Evolutionary conservation across 176 grass and related monocot species (phyloP).

Genomic region (Carex parvula): DNA sequence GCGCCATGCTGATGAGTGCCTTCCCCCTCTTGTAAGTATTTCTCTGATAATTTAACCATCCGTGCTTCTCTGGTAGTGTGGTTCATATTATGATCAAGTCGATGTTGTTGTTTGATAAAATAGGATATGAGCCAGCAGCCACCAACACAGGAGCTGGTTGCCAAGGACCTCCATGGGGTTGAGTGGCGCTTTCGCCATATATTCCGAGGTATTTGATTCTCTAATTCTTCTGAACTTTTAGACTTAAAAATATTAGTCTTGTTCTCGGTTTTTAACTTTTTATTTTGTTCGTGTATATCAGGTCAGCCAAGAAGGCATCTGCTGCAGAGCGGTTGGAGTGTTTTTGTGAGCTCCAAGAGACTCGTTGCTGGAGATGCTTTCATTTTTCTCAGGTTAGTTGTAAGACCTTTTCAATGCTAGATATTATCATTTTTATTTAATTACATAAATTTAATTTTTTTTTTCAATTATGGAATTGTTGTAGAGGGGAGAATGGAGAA

Average conservation of each 20-base stretch:
- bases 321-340: conserved; percentile 88
- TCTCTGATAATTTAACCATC: background rate
- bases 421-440: background rate
- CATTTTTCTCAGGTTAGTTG: conserved; percentile 79
- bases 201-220: conserved; percentile 64
- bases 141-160: conserved; percentile 71
- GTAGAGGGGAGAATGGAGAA: conserved; percentile 83
- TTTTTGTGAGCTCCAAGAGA: conserved; percentile 93
- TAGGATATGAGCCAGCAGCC: conserved; percentile 90
- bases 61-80: background rate
- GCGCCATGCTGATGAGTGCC: conserved; percentile 85
- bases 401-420: conserved; percentile 23
- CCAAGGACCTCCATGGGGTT: conserved; percentile 80
- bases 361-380: conserved; percentile 89
- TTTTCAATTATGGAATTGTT: background rate
- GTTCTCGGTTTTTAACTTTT: background rate
- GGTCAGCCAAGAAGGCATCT: conserved; percentile 93
- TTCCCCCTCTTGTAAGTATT: conserved; percentile 60
- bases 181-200: conserved; percentile 98
- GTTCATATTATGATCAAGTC: background rate
- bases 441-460: conserved; percentile 23
- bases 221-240: background rate
- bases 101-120: background rate
- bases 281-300: conserved; percentile 30
- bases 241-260: background rate